Evolutionary conservation across 176 grass and related monocot species (phyloP).

Genomic region (Avena atlantica): DNA sequence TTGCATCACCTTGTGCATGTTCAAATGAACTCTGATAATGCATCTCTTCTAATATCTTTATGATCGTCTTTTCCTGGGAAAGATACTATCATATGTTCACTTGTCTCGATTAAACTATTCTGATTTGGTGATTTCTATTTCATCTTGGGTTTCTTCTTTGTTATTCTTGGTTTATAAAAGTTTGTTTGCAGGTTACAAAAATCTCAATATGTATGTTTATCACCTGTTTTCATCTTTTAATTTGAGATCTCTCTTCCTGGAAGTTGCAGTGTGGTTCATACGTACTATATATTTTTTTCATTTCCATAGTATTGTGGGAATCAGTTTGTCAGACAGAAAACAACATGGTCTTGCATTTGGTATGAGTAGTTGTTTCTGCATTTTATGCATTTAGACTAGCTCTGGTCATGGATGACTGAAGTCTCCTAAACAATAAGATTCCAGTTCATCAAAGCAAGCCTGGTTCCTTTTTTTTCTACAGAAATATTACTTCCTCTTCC

Average conservation of each 20-base stretch:
- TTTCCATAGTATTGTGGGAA: background rate
- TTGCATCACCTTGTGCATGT: background rate
- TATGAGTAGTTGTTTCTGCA: background rate
- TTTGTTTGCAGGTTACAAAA: background rate
- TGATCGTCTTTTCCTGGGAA: background rate
- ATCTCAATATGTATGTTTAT: constrained; percentile 9
- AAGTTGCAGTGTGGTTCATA: background rate
- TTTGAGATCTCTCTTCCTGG: background rate
- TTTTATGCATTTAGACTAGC: background rate
- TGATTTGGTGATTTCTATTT: constrained; percentile 1
- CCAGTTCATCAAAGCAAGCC: background rate
- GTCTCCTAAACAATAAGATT: background rate
- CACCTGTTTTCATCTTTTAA: background rate
- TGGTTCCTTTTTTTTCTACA: background rate
- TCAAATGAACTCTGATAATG: constrained; percentile 2
- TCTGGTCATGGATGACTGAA: constrained; percentile 37
- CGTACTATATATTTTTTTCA: constrained; percentile 7
- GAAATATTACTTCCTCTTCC: background rate
- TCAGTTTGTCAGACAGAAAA: background rate
- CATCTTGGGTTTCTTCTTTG: background rate
- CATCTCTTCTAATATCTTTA: background rate
- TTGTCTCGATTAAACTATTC: constrained; percentile 10
- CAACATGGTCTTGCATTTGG: background rate
- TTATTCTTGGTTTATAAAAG: constrained; percentile 3
- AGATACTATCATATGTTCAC: background rate